Percentiles rank a stretch among this genome's conserved stretches.
Evolutionary conservation across 1,284 basidiomycete species (phyloP).

Genomic region (Ceratobasidium papillatum): DNA sequence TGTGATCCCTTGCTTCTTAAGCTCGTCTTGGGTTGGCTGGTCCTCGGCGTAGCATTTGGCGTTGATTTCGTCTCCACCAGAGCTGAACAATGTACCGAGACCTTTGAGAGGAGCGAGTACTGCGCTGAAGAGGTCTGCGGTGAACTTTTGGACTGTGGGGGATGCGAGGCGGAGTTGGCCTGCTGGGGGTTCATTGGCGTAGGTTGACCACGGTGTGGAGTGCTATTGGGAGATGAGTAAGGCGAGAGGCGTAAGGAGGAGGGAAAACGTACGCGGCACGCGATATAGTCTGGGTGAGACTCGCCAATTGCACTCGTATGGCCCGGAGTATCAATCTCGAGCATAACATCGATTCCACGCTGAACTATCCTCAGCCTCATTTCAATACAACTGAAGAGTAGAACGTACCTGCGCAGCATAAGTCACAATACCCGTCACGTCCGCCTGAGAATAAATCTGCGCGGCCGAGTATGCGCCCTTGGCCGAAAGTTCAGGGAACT

Average conservation of each 20-base stretch:
- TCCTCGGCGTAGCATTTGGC: slow-evolving; percentile 72
- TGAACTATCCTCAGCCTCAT: slow-evolving; percentile 47
- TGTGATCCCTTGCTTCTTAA: slow-evolving; percentile 61
- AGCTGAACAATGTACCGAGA: slow-evolving; percentile 71
- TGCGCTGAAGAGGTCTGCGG: slow-evolving; percentile 57
- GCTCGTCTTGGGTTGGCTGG: slow-evolving; percentile 61
- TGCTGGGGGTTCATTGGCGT: slow-evolving; percentile 70
- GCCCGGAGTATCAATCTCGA: slow-evolving; percentile 80
- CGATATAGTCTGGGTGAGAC: slow-evolving; percentile 75
- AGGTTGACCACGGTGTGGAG: slow-evolving; percentile 20
- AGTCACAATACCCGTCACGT: slow-evolving; percentile 69
- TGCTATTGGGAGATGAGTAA: slow-evolving; percentile 15
- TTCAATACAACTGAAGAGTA: background rate
- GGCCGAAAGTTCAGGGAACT: slow-evolving; percentile 67
- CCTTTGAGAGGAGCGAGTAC: slow-evolving; percentile 56
- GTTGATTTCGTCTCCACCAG: slow-evolving; percentile 88
- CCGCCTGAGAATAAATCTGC: slow-evolving; percentile 66
- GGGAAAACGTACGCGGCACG: slow-evolving; percentile 68
- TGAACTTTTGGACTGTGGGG: slow-evolving; percentile 57
- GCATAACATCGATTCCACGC: slow-evolving; percentile 82
- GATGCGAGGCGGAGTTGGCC: slow-evolving; percentile 80
- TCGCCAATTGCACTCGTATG: slow-evolving; percentile 76
- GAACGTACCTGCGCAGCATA: slow-evolving; percentile 75
- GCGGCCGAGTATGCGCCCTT: slow-evolving; percentile 73
- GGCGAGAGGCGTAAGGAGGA: background rate